Base-by-base conservation (phyloP, 2,329 filamentous ascomycete genomes). In the Clonostachys sp. region DNA sequence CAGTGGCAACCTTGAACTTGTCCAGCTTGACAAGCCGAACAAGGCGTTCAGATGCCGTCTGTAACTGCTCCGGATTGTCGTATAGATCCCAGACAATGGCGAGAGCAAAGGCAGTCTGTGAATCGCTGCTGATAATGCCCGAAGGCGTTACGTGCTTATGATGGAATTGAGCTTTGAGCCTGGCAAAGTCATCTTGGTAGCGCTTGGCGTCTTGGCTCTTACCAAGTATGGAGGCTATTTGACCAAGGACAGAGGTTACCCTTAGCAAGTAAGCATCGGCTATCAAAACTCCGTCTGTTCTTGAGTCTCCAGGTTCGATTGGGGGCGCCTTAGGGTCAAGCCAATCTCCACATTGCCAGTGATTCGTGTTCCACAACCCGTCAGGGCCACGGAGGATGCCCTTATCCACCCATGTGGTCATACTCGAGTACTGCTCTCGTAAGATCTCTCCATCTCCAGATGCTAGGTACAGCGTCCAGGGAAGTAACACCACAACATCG, bases 181-280 rank as follows among this genome's bases (percentile, higher is more conserved):
- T 36, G 10, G 33, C 30, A 5, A 48, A 55, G 35, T 58, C 53
- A 5, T 41, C 39, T 8, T 40, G 30, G 44, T 64, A 63, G 5
- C 54, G 20, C 1, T 46, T 44, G 0, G 58, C 58, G 1, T 62
- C 60, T 2, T 60, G 56, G 0, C 48, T 45, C 5, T 63, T 51
- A 0, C 61, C 58, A 0, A 75, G 56, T 0, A 58, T 49, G 2
- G 48, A 48, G 3, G 63, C 63, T 20, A 73, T 65, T 10, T 63
- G 55, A 2, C 60, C 55, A 3, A 71, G 58, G 0, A 73, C 46
- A 9, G 60, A 56, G 0, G 72, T 71, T 14, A 72, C 66, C 41
- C 68, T 65, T 2, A 73, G 63, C 2, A 76, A 60, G 49, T 74
- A 77, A 3, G 71, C 71, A 47, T 77, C 71, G 1, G 72, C 69